Evolutionary conservation across 148 eudicot species (phyloP).

Genomic region (Cornus kousa): DNA sequence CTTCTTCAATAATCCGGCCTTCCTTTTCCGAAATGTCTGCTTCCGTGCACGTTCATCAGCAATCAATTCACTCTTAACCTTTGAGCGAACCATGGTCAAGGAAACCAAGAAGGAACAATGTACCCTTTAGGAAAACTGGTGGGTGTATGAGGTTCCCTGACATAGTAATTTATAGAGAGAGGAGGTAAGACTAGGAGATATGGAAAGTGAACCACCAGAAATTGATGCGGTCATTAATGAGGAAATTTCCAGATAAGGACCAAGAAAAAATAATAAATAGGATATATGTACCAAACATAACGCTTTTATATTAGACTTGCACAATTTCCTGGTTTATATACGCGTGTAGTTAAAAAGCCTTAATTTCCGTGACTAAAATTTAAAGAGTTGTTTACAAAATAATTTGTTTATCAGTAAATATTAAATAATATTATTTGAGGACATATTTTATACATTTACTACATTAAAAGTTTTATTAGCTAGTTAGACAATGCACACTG

Average conservation of each 20-base stretch:
- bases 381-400: neutral
- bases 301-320: neutral
- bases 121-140: conserved; percentile 5
- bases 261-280: conserved; percentile 1
- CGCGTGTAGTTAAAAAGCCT: neutral
- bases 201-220: conserved; percentile 1
- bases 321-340: neutral
- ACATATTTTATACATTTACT: conserved; percentile 4
- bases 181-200: neutral
- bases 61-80: conserved; percentile 11
- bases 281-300: neutral
- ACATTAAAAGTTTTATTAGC: neutral
- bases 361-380: neutral
- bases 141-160: neutral
- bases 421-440: neutral
- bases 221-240: neutral
- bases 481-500: neutral
- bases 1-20: conserved; percentile 15
- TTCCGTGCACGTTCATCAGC: conserved; percentile 10
- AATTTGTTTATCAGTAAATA: neutral
- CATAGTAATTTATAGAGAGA: neutral
- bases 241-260: neutral
- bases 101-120: neutral
- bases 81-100: conserved; percentile 9
- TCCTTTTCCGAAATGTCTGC: conserved; percentile 14